Percentiles rank a stretch among this genome's conserved stretches.
Conservation (phyloP, 208 protist species). For the Naegleria fowleri region DNA sequence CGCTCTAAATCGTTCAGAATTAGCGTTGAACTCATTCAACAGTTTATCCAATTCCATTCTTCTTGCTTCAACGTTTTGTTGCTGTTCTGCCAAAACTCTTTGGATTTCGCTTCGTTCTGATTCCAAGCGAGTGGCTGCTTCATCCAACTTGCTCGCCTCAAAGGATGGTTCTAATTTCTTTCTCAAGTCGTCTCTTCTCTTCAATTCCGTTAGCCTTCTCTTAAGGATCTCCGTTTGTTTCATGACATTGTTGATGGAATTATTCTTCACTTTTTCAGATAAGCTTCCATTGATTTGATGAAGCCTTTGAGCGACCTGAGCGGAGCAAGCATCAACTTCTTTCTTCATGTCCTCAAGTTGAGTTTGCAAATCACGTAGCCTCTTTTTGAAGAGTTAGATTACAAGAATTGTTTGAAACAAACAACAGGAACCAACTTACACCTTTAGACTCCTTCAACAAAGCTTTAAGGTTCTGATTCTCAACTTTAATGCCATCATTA, state of each 20-base stretch:
- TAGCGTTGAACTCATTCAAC: not conserved
- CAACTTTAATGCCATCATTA: not conserved
- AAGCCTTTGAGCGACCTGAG: not conserved
- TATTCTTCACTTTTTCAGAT: not conserved
- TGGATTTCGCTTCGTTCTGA: not conserved
- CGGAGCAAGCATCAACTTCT: not conserved
- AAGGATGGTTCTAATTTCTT: not conserved
- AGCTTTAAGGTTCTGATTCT: not conserved
- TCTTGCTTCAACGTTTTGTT: not conserved
- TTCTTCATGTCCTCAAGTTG: not conserved
- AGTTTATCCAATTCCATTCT: not conserved
- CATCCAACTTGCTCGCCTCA: not conserved
- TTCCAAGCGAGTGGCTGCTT: not conserved
- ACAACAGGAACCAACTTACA: not conserved
- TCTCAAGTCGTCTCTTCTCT: not conserved
- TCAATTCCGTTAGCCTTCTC: not conserved
- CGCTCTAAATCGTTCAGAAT: not conserved
- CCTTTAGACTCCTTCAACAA: not conserved
- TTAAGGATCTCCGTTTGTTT: not conserved
- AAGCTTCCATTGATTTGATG: not conserved
- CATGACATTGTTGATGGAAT: not conserved
- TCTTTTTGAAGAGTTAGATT: not conserved
- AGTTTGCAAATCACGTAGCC: not conserved
- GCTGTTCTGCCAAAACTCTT: not conserved
- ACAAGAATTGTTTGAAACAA: not conserved